These are phyloP conservation scores for Pseudopyricularia javanii DNA, from an alignment of 2,329 filamentous ascomycete species.

Conservation along the genomic window DNA sequence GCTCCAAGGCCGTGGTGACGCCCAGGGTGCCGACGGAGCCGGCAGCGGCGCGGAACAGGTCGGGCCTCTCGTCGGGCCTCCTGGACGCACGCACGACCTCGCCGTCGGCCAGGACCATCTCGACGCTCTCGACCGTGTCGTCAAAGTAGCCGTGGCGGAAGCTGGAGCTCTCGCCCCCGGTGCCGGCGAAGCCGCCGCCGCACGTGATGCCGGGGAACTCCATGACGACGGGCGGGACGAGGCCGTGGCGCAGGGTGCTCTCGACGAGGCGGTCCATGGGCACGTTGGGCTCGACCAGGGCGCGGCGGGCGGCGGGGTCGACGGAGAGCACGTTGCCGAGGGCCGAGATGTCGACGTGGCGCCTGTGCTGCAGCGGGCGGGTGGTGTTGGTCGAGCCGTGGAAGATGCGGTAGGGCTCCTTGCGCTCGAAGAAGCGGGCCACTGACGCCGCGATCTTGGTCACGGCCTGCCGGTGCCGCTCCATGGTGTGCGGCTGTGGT, in stretches of 20 bases:
- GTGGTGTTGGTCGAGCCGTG: conserved; percentile 72
- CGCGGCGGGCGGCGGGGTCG: conserved; percentile 39
- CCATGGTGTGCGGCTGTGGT: conserved; percentile 20
- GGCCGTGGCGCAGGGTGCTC: conserved; percentile 48
- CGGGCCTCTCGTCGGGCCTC: conserved; percentile 23
- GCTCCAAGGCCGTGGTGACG: conserved; percentile 53
- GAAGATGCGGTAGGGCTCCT: conserved; percentile 57
- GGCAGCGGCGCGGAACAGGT: conserved; percentile 54
- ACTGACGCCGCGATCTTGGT: conserved; percentile 33
- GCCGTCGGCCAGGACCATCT: conserved; percentile 59
- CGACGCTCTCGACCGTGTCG: conserved; percentile 47
- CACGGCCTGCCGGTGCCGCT: conserved; percentile 36
- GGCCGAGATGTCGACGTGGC: conserved; percentile 51
- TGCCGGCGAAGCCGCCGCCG: conserved; percentile 60
- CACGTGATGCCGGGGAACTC: conserved; percentile 67
- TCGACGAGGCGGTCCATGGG: conserved; percentile 62
- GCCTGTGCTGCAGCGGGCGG: conserved; percentile 32
- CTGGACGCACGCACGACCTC: conserved; percentile 42
- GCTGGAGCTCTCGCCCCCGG: conserved; percentile 56
- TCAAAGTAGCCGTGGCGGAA: conserved; percentile 65
- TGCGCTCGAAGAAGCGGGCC: conserved; percentile 31
- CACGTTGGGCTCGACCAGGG: conserved; percentile 64
- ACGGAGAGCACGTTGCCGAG: conserved; percentile 54
- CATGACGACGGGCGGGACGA: conserved; percentile 62
- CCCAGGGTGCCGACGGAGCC: conserved; percentile 59